These are phyloP conservation scores for Hemileccinum impolitum DNA, from an alignment of 768 basidiomycete species.

Conservation along the genomic window DNA sequence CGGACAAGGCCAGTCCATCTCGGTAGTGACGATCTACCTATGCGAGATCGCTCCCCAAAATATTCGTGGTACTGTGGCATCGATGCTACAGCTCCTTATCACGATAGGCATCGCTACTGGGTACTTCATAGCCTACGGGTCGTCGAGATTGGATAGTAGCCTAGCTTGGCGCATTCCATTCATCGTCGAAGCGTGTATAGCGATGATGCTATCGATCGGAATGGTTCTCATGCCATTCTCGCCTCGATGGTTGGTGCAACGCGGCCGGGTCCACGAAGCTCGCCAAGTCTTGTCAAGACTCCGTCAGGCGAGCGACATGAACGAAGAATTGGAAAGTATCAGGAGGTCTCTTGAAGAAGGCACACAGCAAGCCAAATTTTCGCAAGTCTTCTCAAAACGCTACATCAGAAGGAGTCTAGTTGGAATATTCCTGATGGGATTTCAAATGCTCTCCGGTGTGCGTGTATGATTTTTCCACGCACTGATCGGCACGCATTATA, in stretches of 20 bases:
- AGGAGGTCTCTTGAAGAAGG: constrained; percentile 21
- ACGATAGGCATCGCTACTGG: constrained; percentile 42
- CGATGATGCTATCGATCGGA: constrained; percentile 15
- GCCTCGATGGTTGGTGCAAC: constrained; percentile 31
- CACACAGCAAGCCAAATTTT: constrained; percentile 18
- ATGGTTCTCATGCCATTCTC: constrained; percentile 23
- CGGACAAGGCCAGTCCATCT: constrained; percentile 46
- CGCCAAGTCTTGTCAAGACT: constrained; percentile 25
- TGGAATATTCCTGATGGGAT: constrained; percentile 31
- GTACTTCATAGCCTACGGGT: constrained; percentile 25
- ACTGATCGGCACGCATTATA: not conserved
- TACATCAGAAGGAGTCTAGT: constrained; percentile 35
- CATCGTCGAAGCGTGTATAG: constrained; percentile 24
- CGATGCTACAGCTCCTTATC: constrained; percentile 41
- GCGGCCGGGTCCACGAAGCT: constrained; percentile 32
- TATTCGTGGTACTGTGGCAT: constrained; percentile 40
- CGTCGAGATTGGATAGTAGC: constrained; percentile 20
- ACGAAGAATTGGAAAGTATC: constrained; percentile 22
- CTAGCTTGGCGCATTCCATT: constrained; percentile 30
- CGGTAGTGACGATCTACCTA: constrained; percentile 38
- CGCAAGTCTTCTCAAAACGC: constrained; percentile 28
- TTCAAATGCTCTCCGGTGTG: constrained; percentile 37
- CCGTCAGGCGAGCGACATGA: constrained; percentile 9
- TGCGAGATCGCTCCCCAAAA: constrained; percentile 42
- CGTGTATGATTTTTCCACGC: not conserved